Percentiles rank a stretch among this genome's conserved stretches.
Evolutionary conservation across 768 basidiomycete species (phyloP).

Genomic region (Brasilioporus rufonigricans): DNA sequence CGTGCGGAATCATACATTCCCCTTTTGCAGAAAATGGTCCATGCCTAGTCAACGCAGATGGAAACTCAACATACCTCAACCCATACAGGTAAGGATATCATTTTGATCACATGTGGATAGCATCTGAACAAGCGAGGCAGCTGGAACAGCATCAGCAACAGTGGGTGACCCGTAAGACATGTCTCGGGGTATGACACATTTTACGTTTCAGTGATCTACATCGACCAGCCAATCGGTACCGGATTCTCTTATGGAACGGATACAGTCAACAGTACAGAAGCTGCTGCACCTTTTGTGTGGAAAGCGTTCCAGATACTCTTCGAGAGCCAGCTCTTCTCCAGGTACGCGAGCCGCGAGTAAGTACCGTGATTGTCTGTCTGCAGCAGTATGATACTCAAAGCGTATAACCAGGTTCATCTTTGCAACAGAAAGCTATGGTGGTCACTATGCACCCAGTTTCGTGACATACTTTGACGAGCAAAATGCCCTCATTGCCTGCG

Average conservation of each 20-base stretch:
- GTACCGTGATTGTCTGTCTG: no score
- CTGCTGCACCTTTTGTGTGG: conserved; percentile 60
- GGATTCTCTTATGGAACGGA: no score
- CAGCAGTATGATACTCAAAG: neutral
- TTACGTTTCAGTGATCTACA: no score
- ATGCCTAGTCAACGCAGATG: conserved; percentile 56
- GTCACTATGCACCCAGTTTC: conserved; percentile 64
- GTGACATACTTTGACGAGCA: conserved; percentile 65
- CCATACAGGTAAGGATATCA: conserved; percentile 56
- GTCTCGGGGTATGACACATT: neutral
- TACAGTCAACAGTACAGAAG: no score
- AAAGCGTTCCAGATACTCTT: conserved; percentile 61
- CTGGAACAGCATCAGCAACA: conserved; percentile 69
- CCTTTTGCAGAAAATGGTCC: conserved; percentile 55
- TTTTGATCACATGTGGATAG: neutral
- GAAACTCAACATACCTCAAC: conserved; percentile 52
- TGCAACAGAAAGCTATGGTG: no score
- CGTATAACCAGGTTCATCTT: conserved; percentile 49
- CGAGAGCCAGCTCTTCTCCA: no score
- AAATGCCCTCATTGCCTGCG: conserved; percentile 48
- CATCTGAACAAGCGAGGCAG: conserved; percentile 30
- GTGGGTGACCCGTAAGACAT: conserved; percentile 34
- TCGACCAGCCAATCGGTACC: no score
- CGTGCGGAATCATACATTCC: neutral
- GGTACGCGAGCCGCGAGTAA: no score